Evolutionary conservation across 169 alveolate species (phyloP).

Genomic region (Eimeria sp.): DNA sequence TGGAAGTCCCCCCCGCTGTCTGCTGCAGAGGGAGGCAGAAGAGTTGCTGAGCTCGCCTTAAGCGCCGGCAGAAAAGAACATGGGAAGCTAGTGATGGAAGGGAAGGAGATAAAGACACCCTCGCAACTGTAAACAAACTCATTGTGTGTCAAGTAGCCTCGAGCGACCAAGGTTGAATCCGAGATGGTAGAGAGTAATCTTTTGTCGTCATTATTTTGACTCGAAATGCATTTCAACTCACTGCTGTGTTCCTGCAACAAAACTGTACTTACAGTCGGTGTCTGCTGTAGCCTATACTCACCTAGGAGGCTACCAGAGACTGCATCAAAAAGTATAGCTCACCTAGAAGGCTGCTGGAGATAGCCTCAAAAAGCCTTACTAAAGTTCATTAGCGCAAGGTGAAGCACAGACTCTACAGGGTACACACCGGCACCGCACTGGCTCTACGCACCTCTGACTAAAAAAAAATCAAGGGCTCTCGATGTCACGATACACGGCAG

Average conservation of each 20-base stretch:
- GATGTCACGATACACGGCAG: too few species aligned
- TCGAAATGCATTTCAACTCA: background rate
- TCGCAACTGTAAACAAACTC: background rate
- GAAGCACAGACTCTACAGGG: too few species aligned
- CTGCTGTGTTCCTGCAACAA: background rate
- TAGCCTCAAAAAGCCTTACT: background rate
- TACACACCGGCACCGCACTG: too few species aligned
- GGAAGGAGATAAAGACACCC: background rate
- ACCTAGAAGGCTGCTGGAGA: background rate
- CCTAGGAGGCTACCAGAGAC: background rate
- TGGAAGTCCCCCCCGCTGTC: slow-evolving; percentile 70
- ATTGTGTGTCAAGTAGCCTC: background rate
- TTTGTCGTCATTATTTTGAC: background rate
- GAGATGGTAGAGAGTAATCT: background rate
- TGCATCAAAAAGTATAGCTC: background rate
- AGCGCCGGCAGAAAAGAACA: slow-evolving; percentile 21
- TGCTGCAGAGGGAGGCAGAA: slow-evolving; percentile 70
- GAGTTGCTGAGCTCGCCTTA: slow-evolving; percentile 7
- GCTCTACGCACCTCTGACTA: too few species aligned
- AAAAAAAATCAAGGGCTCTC: too few species aligned
- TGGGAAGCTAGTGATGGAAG: slow-evolving; percentile 42
- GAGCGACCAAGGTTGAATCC: background rate
- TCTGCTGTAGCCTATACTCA: background rate
- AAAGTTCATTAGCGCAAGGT: too few species aligned
- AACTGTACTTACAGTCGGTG: background rate